Conservation (phyloP, 1,284 basidiomycete genomes). For the Marasmius sp. region DNA sequence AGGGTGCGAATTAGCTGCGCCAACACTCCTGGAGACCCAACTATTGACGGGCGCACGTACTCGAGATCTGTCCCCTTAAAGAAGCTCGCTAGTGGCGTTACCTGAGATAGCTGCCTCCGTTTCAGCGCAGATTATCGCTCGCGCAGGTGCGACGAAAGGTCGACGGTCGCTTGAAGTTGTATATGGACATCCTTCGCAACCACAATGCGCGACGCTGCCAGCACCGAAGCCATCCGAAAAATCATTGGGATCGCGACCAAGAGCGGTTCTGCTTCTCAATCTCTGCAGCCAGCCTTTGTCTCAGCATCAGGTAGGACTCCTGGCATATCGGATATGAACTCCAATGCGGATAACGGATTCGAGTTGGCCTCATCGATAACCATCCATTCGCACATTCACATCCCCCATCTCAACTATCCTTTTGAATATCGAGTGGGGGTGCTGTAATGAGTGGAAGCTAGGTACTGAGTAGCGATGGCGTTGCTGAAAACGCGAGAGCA, state of each 20-base stretch:
- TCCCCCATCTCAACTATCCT: too few species aligned
- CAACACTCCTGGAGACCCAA: background rate
- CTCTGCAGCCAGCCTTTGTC: too few species aligned
- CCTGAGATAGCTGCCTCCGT: slow-evolving; percentile 36
- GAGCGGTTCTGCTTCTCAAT: background rate
- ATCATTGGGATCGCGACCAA: background rate
- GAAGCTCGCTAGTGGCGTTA: slow-evolving; percentile 50
- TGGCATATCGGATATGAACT: too few species aligned
- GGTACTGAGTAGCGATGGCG: too few species aligned
- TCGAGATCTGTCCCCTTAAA: slow-evolving; percentile 56
- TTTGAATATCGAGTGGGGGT: too few species aligned
- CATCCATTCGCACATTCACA: too few species aligned
- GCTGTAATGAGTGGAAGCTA: too few species aligned
- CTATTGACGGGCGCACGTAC: slow-evolving; percentile 26
- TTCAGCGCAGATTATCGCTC: slow-evolving; percentile 28
- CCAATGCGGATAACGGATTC: too few species aligned
- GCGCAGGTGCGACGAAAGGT: slow-evolving; percentile 36
- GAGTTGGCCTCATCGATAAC: too few species aligned
- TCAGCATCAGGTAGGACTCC: too few species aligned
- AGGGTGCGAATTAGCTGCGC: slow-evolving; percentile 5
- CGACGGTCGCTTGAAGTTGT: slow-evolving; percentile 32
- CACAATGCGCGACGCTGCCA: background rate
- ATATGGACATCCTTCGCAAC: background rate
- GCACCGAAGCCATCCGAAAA: background rate
- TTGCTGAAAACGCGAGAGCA: too few species aligned